Evolutionary conservation across 306 rosid species (phyloP), one percentile per base, ranked within the genome.

Genomic region (Senna siamea): DNA sequence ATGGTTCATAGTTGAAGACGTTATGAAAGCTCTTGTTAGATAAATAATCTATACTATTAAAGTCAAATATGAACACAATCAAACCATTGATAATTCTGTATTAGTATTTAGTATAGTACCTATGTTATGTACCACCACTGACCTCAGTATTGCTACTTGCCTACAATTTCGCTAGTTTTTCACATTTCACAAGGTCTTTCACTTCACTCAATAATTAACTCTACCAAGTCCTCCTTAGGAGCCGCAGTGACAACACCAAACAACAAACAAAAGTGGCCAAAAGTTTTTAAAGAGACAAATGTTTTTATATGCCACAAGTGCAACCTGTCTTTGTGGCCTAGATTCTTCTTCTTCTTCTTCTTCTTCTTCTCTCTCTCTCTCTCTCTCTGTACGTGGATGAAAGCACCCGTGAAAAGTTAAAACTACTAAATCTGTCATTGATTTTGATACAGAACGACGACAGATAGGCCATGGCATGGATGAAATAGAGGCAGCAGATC

Each of bases 341-440:
- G 20, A 92, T 69, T 77, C 81, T 61, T 66, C 74, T 73, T 79
- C 30, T 76, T n/a, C n/a, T n/a, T n/a, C n/a, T n/a, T n/a, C n/a
- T n/a, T n/a, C n/a, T n/a, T n/a, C n/a, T n/a, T n/a, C n/a, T n/a
- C n/a, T n/a, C n/a, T n/a, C n/a, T n/a, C n/a, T n/a, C 79, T 64
- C 66, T 78, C 77, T 78, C 68, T 76, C 61, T 75, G 67, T 30
- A 32, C 76, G 19, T 81, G 75, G 73, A 40, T 41, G 74, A 64
- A 82, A 54, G 38, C 84, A 85, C 94, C 98, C 97, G 97, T 94
- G 98, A 94, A 60, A 47, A 35, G 28, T 10, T 37, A 1, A 26
- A 26, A 26, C 12, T 35, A 34, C 46, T n/a, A 46, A 62, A 46
- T 19, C 69, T 58, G 14, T 62, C 85, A 43, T 70, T 82, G 66